Evolutionary conservation across 345 rosid genomes (phyloP), one percentile per base, ranked within the genome.

Genomic region (Pugionium dolabratum): DNA sequence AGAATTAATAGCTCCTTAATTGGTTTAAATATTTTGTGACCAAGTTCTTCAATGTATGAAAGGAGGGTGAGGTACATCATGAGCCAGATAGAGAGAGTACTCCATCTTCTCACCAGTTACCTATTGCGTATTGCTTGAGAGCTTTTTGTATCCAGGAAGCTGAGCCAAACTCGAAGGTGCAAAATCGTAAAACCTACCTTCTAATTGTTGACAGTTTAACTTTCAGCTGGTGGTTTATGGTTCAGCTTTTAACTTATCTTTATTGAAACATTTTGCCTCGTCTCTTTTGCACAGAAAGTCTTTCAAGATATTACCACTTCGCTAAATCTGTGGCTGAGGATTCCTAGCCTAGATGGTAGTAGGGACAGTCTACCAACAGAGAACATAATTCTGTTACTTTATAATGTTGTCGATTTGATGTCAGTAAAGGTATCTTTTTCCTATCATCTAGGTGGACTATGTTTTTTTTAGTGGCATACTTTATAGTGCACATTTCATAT

Each of bases 81-180:
- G 70, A 59, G 78, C 55, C 53, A 42, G 18, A n/a, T 33, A 63
- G 35, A 48, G 55, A 30, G 26, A 76, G 75, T 57, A 63, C 68
- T 70, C 41, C 77, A 55, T 67, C 41, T 39, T 69, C 54, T 59
- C 81, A 81, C 77, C 82, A 76, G 44, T 73, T 90, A 77, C 88
- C 96, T 65, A 75, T 80, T 63, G 87, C 90, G 37, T 76, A 87
- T 77, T 79, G 84, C 75, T 74, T 90, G 72, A 86, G 89, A 53
- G 98, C 91, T 49, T 77, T 93, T 3, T 81, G 89, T 63, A 70
- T 59, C 55, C 84, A 83, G 50, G 98, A 93, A 77, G 81, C 69
- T 57, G 96, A 87, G 52, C 91, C 98, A 55, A 79, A 73, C 68
- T 90, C 97, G 39, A 80, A 90, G 98, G 97, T 93, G 75, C 56